Evolutionary conservation across 164 flowering plant genomes (phyloP), one percentile per base, ranked within the genome.

Genomic region (Piper longum): DNA sequence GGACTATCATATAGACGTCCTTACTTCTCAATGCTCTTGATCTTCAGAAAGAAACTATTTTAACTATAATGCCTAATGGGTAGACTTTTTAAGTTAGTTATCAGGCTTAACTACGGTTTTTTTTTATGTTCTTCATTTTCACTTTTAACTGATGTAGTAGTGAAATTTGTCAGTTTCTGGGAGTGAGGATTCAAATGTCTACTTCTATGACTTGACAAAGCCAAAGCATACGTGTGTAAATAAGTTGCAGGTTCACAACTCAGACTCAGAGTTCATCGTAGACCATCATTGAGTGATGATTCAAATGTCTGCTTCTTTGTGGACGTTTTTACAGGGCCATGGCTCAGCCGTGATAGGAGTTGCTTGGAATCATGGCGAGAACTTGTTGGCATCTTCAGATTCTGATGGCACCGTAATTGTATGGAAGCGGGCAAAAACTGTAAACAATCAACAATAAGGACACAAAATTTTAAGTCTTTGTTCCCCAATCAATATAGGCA

Each of bases 331-430:
- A 80, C 85, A 95, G 99, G 99, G 99, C 57, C 99, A 91, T 72
- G 76, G 87, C 48, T 86, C 80, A 65, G 72, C 89, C 43, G 92
- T 83, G 40, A 78, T 85, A 56, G 93, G 80, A 44, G 77, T 95
- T 66, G 87, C 95, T 66, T 95, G 99, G 99, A 95, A 95, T 80
- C 81, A 91, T 67, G 99, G 99, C 51, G 97, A 91, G 74, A 95
- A 89, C 72, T 81, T 95, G 57, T 72, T 91, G 78, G 99, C 96
- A 16, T 90, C 99, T 43, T 88, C 96, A n/a, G 99, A 95, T 81
- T 80, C 85, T 69, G 87, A 84, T 61, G 99, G 97, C 16, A 80
- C 87, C 3, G 97, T 95, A 16, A 95, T 95, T 67, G 91, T 95
- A 48, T 95, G 99, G 99, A 91, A 90, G 73, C 78, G 99, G 73